A percentile compares a stretch with the other conserved stretches of the same genome.
Evolutionary conservation across 306 rosid species (phyloP).

Genomic region (Cercis canadensis): DNA sequence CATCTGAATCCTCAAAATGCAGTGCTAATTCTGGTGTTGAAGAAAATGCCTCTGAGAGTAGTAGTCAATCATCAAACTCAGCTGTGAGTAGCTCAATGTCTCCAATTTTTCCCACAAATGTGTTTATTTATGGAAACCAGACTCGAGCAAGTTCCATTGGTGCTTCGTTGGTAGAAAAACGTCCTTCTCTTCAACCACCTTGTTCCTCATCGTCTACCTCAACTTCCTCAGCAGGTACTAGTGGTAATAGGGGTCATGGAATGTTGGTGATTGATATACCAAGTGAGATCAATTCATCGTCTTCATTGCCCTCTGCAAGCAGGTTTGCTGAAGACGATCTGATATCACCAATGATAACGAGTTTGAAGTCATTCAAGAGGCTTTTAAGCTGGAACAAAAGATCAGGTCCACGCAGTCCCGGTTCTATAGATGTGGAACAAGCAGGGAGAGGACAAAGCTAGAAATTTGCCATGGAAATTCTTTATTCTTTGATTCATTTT

Average conservation of each 20-base stretch:
- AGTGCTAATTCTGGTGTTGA: background rate
- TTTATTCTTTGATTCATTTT: conserved; percentile 18
- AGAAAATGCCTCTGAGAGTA: conserved; percentile 11
- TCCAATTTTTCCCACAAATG: too few relatives aligned
- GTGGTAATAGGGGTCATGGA: conserved; percentile 40
- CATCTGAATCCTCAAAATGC: conserved; percentile 26
- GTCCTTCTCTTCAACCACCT: conserved; percentile 40
- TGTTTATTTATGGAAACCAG: conserved; percentile 86
- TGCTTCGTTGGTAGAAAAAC: conserved; percentile 59
- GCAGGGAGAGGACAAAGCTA: conserved; percentile 52
- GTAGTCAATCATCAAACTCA: conserved; percentile 30
- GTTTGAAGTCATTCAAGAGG: conserved; percentile 76
- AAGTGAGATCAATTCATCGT: conserved; percentile 43
- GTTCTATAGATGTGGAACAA: conserved; percentile 60
- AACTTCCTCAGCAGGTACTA: conserved; percentile 22
- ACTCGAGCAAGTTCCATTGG: conserved; percentile 60
- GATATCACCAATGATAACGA: conserved; percentile 64
- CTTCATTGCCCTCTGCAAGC: conserved; percentile 51
- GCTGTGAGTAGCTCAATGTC: conserved; percentile 41
- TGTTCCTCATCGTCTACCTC: conserved; percentile 45
- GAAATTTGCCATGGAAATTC: conserved; percentile 10
- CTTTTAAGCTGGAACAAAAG: conserved; percentile 73
- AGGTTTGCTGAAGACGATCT: conserved; percentile 62
- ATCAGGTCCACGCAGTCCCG: conserved; percentile 62
- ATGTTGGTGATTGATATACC: conserved; percentile 79